Conservation (phyloP, 306 rosid genomes). For the Inga leiocalycina region DNA sequence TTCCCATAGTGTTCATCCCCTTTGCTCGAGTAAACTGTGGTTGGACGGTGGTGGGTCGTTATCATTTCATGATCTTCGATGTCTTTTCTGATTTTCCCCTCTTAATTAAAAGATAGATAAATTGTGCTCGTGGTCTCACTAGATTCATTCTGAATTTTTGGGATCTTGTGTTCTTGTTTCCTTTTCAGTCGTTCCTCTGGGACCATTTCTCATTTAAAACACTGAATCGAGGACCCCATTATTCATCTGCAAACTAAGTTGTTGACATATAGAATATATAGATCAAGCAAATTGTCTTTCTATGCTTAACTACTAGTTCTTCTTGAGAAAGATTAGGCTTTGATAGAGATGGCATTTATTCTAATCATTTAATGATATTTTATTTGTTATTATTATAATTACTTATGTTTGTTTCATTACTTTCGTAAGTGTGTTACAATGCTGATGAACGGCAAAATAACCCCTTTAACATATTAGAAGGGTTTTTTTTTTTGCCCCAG, state of each 20-base stretch:
- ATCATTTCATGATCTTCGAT: no score
- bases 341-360: neutral
- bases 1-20: neutral
- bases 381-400: no score
- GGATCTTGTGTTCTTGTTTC: constrained; percentile 40
- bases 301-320: neutral
- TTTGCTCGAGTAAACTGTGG: neutral
- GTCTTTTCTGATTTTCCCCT: no score
- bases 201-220: neutral
- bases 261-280: neutral
- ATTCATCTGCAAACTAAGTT: neutral
- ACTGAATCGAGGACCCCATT: neutral
- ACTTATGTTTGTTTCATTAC: neutral
- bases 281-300: constrained; percentile 2
- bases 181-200: neutral
- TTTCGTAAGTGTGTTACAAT: neutral
- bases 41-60: neutral
- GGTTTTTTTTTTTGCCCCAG: no score
- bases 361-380: neutral
- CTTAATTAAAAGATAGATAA: no score
- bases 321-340: neutral
- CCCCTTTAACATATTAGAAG: neutral
- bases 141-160: no score
- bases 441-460: neutral
- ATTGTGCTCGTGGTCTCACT: no score